Evolutionary conservation across 768 basidiomycete species (phyloP), one percentile per base, ranked within the genome.

Genomic region (Agaricus subrufescens): DNA sequence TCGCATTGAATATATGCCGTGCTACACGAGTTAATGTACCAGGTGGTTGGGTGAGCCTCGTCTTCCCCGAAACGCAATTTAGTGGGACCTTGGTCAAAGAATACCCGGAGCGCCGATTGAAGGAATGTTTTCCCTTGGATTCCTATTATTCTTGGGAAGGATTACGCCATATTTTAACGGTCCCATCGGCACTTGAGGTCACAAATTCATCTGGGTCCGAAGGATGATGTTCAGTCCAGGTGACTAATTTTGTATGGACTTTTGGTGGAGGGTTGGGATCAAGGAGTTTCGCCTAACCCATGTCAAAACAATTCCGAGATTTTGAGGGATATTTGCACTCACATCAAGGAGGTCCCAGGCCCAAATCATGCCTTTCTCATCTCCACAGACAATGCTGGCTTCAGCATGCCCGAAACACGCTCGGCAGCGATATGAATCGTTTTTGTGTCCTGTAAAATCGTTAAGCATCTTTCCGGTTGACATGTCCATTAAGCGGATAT

Each of bases 261-360:
- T 85, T 83, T 27, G 83, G 85, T 8, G 91, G 91, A 42, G 89
- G 88, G 57, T 84, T 85, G 27, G 86, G 87, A 53, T 81, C 76
- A 14, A 93, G 63, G 14, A 84, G 73, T 54, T 82, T 84, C 8
- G 83, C 91, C 94, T 95, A 61, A 26, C 40, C 52, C 57, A 59
- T 61, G 47, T 49, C 45, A 57, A 44, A 31, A 45, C 45, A 48
- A 34, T 52, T 34, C 38, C 42, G 26, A 57, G 50, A 50, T 45
- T 43, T 19, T 29, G 50, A 49, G 25, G 51, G 29, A 45, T 40
- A 31, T 47, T 43, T 15, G 50, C 29, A 64, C 69, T 65, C 70
- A 95, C 95, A 67, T 92, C 89, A 23, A 98, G 81, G 57, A 98
- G 74, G 62, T 96, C 92, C 95, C 95, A 99, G 42, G 84, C 84